Conservation (phyloP, 257 asterid species). For the Nicotiana undulata region DNA sequence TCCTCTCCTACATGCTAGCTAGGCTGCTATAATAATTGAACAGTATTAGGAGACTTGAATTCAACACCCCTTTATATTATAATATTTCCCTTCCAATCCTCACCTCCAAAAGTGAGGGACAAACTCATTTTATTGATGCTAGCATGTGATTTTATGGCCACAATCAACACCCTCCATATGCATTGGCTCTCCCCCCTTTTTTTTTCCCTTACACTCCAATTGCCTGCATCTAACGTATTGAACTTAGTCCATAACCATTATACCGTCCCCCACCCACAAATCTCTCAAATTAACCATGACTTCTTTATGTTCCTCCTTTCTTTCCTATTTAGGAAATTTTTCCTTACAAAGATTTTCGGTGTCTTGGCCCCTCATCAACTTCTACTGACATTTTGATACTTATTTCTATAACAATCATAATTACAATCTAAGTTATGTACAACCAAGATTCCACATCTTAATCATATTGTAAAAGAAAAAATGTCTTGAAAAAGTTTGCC, state of each 20-base stretch:
- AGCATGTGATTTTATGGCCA: slow-evolving; percentile 51
- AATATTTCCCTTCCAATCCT: slow-evolving; percentile 25
- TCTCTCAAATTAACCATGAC: slow-evolving; percentile 5
- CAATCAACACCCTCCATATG: slow-evolving; percentile 25
- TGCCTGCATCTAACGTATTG: background rate
- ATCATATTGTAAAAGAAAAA: slow-evolving; percentile 12
- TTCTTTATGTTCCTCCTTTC: background rate
- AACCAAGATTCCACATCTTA: slow-evolving; percentile 8
- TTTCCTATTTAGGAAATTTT: slow-evolving; percentile 32
- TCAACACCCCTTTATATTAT: background rate
- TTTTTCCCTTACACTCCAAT: slow-evolving; percentile 7
- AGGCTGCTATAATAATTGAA: slow-evolving; percentile 23
- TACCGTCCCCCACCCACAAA: background rate
- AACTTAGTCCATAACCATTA: slow-evolving; percentile 4
- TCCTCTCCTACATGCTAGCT: slow-evolving; percentile 26
- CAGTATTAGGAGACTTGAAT: slow-evolving; percentile 3
- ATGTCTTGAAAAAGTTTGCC: slow-evolving; percentile 8
- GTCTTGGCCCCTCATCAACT: slow-evolving; percentile 11
- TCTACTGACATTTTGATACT: background rate
- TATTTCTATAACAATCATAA: slow-evolving; percentile 13
- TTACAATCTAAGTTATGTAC: slow-evolving; percentile 14
- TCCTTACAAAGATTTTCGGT: background rate
- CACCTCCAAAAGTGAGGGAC: slow-evolving; percentile 56
- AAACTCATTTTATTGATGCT: slow-evolving; percentile 41
- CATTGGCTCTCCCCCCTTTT: slow-evolving; percentile 27